Evolutionary conservation across 2,329 filamentous ascomycete genomes (phyloP).

Genomic region (Talaromyces verruculosus): DNA sequence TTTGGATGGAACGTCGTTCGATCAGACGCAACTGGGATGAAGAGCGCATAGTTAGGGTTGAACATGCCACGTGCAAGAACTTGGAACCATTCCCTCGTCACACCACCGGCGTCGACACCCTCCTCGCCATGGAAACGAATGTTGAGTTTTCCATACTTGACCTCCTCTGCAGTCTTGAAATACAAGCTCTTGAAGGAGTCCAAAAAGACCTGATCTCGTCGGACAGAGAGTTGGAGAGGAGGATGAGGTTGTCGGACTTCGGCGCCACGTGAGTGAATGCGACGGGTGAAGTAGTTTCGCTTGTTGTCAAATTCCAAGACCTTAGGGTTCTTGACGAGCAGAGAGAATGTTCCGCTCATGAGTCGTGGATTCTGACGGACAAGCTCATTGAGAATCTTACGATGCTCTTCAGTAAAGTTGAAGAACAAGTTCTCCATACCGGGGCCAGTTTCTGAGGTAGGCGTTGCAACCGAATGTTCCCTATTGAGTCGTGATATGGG

Average conservation of each 20-base stretch:
- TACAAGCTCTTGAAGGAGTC: constrained; percentile 98
- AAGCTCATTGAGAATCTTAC: constrained; percentile 95
- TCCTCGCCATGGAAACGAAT: constrained; percentile 97
- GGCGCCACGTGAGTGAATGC: constrained; percentile 73
- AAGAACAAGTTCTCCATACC: constrained; percentile 89
- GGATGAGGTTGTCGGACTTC: constrained; percentile 70
- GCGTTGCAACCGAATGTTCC: constrained; percentile 72
- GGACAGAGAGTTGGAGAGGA: constrained; percentile 82
- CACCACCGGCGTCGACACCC: constrained; percentile 94
- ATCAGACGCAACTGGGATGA: constrained; percentile 94
- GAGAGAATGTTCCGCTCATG: constrained; percentile 96
- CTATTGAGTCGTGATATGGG: constrained; percentile 54
- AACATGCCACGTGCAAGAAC: constrained; percentile 98
- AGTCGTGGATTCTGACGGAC: constrained; percentile 95
- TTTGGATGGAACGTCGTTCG: constrained; percentile 99
- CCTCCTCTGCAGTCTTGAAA: constrained; percentile 93
- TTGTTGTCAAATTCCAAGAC: constrained; percentile 99
- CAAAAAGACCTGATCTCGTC: constrained; percentile 93
- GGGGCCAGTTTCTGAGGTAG: constrained; percentile 65
- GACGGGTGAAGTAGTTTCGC: constrained; percentile 96
- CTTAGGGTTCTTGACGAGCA: constrained; percentile 97
- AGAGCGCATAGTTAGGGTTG: constrained; percentile 94
- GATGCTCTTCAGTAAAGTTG: constrained; percentile 94
- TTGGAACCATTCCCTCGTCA: constrained; percentile 98
- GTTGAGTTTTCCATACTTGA: constrained; percentile 98